phyloP scores from a whole-genome alignment of 1,139 yeast genomes.

The Blastobotrys niveus region DNA sequence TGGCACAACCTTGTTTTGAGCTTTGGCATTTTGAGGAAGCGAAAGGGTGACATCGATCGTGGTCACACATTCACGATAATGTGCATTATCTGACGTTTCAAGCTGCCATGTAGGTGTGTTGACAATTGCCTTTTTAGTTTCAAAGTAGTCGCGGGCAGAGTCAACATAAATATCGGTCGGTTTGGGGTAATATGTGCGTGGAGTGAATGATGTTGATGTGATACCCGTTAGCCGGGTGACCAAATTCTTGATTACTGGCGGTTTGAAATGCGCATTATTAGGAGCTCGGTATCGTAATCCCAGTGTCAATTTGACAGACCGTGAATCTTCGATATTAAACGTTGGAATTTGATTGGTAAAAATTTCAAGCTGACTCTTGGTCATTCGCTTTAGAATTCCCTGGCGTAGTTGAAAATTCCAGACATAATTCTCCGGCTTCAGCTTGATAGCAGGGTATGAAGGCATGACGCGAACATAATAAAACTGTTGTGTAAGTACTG shows the following conservation, averaged over 20 bases:
- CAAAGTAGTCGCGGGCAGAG: constrained; percentile 6
- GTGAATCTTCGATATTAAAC: constrained; percentile 9
- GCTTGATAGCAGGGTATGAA: constrained; percentile 13
- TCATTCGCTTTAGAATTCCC: constrained; percentile 12
- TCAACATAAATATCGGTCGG: constrained; percentile 11
- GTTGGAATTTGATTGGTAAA: constrained; percentile 6
- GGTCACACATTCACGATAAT: background rate
- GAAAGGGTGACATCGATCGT: constrained; percentile 1
- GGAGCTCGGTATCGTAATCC: constrained; percentile 4
- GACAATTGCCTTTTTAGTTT: constrained; percentile 8
- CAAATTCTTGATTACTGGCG: constrained; percentile 9
- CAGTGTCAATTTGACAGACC: background rate
- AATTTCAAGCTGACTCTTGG: constrained; percentile 6
- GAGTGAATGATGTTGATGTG: constrained; percentile 8
- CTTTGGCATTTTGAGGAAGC: constrained; percentile 15
- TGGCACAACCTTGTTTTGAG: constrained; percentile 19
- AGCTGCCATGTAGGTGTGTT: constrained; percentile 9
- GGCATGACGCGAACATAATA: constrained; percentile 13
- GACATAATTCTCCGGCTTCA: constrained; percentile 8
- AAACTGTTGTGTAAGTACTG: constrained; percentile 8
- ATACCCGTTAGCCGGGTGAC: constrained; percentile 6
- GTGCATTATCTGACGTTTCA: background rate
- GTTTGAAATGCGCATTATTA: background rate
- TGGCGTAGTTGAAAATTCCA: constrained; percentile 5
- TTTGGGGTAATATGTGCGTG: constrained; percentile 9